Evolutionary conservation across 1,139 yeast genomes (phyloP).

Genomic region (Eremothecium sinecaudum): DNA sequence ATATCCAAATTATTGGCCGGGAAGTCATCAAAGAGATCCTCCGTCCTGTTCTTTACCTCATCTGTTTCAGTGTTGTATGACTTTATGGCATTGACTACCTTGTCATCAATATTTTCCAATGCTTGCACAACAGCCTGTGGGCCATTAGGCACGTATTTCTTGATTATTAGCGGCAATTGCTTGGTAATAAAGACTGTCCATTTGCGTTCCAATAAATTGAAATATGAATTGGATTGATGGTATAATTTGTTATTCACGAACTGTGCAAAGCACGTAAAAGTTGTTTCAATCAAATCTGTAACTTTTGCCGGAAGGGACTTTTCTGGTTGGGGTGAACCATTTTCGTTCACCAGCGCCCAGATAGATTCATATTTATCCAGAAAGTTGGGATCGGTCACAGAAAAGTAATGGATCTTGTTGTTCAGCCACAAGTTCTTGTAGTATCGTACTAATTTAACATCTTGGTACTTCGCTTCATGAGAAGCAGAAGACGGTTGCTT

Average conservation of each 20-base stretch:
- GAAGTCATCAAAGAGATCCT: slow-evolving; percentile 35
- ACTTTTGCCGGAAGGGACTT: slow-evolving; percentile 14
- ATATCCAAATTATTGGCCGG: slow-evolving; percentile 42
- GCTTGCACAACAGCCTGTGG: slow-evolving; percentile 21
- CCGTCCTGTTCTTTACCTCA: slow-evolving; percentile 23
- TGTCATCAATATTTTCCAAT: slow-evolving; percentile 27
- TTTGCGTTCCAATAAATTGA: slow-evolving; percentile 26
- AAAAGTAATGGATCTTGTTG: slow-evolving; percentile 27
- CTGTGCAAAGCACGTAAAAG: slow-evolving; percentile 31
- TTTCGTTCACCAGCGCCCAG: slow-evolving; percentile 9
- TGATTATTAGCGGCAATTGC: slow-evolving; percentile 24
- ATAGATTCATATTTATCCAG: slow-evolving; percentile 25
- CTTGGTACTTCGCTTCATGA: slow-evolving; percentile 19
- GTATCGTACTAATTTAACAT: slow-evolving; percentile 26
- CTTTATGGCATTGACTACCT: slow-evolving; percentile 28
- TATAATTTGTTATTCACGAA: slow-evolving; percentile 30
- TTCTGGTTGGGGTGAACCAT: slow-evolving; percentile 7
- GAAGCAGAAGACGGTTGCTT: slow-evolving; percentile 15
- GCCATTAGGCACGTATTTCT: slow-evolving; percentile 20
- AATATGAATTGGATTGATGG: slow-evolving; percentile 27
- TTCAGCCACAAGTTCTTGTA: slow-evolving; percentile 31
- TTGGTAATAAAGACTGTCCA: slow-evolving; percentile 29
- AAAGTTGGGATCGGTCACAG: slow-evolving; percentile 19
- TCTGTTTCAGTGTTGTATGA: slow-evolving; percentile 28
- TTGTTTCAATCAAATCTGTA: slow-evolving; percentile 28